Evolutionary conservation across 805 yeast species (phyloP).

Genomic region (Vanderwaltozyma yarrowii): DNA sequence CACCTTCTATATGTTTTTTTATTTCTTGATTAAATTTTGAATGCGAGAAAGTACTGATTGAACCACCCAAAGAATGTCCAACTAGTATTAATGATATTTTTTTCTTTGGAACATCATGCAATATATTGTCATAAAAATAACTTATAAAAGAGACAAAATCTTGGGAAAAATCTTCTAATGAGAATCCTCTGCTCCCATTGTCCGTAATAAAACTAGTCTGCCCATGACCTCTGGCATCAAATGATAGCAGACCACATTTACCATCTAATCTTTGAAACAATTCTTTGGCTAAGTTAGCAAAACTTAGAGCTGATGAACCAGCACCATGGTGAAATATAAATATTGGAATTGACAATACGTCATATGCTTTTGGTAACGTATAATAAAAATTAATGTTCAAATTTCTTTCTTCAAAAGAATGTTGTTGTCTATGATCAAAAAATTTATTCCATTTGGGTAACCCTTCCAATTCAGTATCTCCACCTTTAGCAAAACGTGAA

Average conservation of each 20-base stretch:
- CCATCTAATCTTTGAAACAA: slow-evolving; percentile 27
- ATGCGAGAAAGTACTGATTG: slow-evolving; percentile 55
- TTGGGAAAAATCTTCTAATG: slow-evolving; percentile 39
- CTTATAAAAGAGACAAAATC: slow-evolving; percentile 49
- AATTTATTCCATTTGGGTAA: slow-evolving; percentile 18
- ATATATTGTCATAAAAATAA: slow-evolving; percentile 25
- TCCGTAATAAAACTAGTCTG: slow-evolving; percentile 27
- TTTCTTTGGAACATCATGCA: slow-evolving; percentile 4
- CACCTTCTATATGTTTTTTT: slow-evolving; percentile 41
- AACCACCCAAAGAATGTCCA: slow-evolving; percentile 93
- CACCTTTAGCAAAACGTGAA: not conserved
- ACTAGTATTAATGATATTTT: slow-evolving; percentile 41
- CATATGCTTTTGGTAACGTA: slow-evolving; percentile 36
- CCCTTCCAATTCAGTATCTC: not conserved
- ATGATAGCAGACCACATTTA: slow-evolving; percentile 55
- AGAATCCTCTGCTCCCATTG: slow-evolving; percentile 28
- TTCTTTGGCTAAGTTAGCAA: slow-evolving; percentile 41
- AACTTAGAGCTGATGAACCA: slow-evolving; percentile 79
- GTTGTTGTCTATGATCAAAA: slow-evolving; percentile 12
- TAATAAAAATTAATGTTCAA: slow-evolving; percentile 45
- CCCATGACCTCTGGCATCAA: slow-evolving; percentile 87
- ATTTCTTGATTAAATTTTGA: slow-evolving; percentile 13
- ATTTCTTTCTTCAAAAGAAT: slow-evolving; percentile 9
- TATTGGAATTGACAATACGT: slow-evolving; percentile 35
- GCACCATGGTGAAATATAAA: slow-evolving; percentile 90